Conservation (phyloP, 768 basidiomycete genomes). For the Cubamyces sp. region DNA sequence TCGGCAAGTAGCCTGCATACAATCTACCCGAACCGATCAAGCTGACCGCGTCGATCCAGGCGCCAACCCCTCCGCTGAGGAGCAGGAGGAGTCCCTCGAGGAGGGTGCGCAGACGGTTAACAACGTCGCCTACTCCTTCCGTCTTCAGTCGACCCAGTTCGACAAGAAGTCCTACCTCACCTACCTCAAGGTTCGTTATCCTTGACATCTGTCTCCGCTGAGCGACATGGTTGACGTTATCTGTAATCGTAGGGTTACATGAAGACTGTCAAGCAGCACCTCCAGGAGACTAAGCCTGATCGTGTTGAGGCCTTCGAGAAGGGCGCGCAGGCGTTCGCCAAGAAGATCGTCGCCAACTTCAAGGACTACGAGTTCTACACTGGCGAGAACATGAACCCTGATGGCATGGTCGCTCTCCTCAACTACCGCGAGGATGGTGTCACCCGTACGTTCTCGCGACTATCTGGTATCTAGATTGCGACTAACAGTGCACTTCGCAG, state of each 20-base stretch:
- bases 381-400: conserved; percentile 77
- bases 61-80: conserved; percentile 93
- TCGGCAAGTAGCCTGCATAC: conserved; percentile 55
- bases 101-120: conserved; percentile 79
- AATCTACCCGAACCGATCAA: conserved; percentile 10
- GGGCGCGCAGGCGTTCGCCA: conserved; percentile 73
- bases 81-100: conserved; percentile 78
- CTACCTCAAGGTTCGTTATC: conserved; percentile 73
- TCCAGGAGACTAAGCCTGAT: conserved; percentile 57
- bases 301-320: conserved; percentile 81
- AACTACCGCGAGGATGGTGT: conserved; percentile 91
- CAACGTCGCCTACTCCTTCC: conserved; percentile 92
- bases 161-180: conserved; percentile 88
- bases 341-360: conserved; percentile 89
- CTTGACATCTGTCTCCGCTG: not conserved
- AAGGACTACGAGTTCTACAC: conserved; percentile 93
- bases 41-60: conserved; percentile 48
- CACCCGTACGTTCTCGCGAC: conserved; percentile 62
- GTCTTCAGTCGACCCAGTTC: conserved; percentile 78
- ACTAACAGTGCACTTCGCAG: conserved; percentile 41
- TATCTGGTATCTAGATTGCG: not conserved
- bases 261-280: conserved; percentile 81
- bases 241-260: conserved; percentile 74
- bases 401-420: conserved; percentile 92
- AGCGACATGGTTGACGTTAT: not conserved